Evolutionary conservation across 495 filamentous ascomycete species (phyloP).

Genomic region (Penicillium diatomitis): DNA sequence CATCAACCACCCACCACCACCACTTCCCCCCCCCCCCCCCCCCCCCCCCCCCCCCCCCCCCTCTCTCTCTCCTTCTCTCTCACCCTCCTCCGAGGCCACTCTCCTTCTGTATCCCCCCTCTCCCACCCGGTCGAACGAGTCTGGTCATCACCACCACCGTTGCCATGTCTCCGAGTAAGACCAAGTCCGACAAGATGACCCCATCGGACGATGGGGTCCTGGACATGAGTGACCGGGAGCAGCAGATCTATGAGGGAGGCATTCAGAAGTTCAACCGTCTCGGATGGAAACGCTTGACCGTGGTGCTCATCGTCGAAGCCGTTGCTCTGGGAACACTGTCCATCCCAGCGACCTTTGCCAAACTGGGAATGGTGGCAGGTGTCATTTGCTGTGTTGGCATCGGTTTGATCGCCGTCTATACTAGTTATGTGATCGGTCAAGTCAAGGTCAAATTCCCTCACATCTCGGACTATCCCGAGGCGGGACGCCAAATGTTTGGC

Average conservation of each 20-base stretch:
- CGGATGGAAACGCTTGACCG: constrained; percentile 23
- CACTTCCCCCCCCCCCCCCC: not conserved
- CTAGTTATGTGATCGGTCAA: constrained; percentile 58
- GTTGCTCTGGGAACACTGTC: constrained; percentile 51
- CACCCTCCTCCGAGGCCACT: not conserved
- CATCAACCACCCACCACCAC: not conserved
- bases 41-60: too few relatives aligned
- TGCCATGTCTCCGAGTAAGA: constrained; percentile 1
- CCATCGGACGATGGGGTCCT: not conserved
- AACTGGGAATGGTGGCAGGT: constrained; percentile 45
- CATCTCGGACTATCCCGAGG: constrained; percentile 57
- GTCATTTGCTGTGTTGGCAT: constrained; percentile 44
- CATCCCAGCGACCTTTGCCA: constrained; percentile 46
- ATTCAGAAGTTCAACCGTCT: constrained; percentile 19
- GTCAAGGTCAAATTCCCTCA: constrained; percentile 55
- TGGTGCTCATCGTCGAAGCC: constrained; percentile 48
- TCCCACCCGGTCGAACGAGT: not conserved
- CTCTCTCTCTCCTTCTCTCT: not conserved
- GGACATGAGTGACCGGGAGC: constrained; percentile 1
- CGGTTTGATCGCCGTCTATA: constrained; percentile 58
- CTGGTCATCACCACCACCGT: not conserved
- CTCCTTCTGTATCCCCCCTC: not conserved
- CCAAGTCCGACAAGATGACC: not conserved
- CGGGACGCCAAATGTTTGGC: constrained; percentile 48
- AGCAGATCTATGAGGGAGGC: constrained; percentile 8